A percentile compares a stretch with the other conserved stretches of the same genome.
phyloP scores from a whole-genome alignment of 345 rosid species.

The Bretschneidera sinensis region DNA sequence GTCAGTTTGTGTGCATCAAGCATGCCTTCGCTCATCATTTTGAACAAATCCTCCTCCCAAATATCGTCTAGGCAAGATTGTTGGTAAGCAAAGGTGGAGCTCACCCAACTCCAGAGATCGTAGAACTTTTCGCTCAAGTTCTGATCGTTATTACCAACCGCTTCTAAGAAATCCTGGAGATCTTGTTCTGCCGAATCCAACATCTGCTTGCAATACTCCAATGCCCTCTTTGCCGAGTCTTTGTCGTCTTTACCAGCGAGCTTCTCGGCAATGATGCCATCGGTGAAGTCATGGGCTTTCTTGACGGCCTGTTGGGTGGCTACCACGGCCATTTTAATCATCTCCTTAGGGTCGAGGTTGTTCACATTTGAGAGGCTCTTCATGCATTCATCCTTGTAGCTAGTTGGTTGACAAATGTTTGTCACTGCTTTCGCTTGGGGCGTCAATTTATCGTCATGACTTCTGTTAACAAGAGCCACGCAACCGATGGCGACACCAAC shows the following conservation, averaged over 20 bases:
- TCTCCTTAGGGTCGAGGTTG: constrained; percentile 47
- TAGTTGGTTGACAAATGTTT: constrained; percentile 38
- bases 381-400: constrained; percentile 44
- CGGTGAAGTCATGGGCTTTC: constrained; percentile 37
- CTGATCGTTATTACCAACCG: constrained; percentile 17
- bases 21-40: constrained; percentile 26
- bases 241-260: neutral
- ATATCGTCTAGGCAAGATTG: constrained; percentile 54
- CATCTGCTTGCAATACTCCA: constrained; percentile 43
- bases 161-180: constrained; percentile 30
- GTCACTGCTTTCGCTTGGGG: constrained; percentile 34
- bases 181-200: constrained; percentile 25
- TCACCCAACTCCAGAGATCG: constrained; percentile 36
- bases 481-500: constrained; percentile 38
- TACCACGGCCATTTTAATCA: constrained; percentile 27
- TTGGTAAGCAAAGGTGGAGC: constrained; percentile 57
- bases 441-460: constrained; percentile 12
- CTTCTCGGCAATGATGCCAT: too few relatives aligned
- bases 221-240: constrained; percentile 8
- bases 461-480: constrained; percentile 13
- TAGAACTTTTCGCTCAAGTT: constrained; percentile 5
- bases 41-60: constrained; percentile 19
- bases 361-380: constrained; percentile 36
- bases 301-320: constrained; percentile 35
- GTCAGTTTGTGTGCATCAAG: constrained; percentile 33